Conservation (phyloP, 495 filamentous ascomycete species). For the Lasiosphaeris hirsuta region DNA sequence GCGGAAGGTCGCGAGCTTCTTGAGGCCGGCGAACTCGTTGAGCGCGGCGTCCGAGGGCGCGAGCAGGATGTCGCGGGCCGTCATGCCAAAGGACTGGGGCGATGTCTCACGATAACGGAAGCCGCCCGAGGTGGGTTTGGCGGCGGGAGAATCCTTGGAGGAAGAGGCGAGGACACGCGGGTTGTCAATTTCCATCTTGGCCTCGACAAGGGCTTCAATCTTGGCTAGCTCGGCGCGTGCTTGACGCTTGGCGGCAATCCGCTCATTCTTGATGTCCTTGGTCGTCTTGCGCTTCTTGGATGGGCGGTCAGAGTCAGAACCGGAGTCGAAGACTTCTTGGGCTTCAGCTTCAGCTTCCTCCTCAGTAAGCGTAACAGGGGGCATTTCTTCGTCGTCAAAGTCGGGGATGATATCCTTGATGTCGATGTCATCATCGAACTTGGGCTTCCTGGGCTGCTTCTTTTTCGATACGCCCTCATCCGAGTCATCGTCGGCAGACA, state of each 20-base stretch:
- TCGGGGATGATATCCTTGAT: constrained; percentile 89
- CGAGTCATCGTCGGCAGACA: constrained; percentile 44
- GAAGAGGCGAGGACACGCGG: constrained; percentile 47
- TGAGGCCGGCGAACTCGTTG: constrained; percentile 87
- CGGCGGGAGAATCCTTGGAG: constrained; percentile 5
- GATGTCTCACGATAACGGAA: constrained; percentile 96
- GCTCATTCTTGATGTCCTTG: constrained; percentile 62
- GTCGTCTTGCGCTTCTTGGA: constrained; percentile 59
- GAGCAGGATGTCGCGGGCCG: constrained; percentile 84
- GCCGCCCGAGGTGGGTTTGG: constrained; percentile 20
- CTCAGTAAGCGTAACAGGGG: constrained; percentile 49
- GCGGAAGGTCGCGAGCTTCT: constrained; percentile 88
- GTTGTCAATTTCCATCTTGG: constrained; percentile 69
- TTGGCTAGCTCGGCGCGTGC: constrained; percentile 74
- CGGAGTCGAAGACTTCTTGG: constrained; percentile 23
- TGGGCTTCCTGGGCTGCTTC: constrained; percentile 79
- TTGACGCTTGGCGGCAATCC: constrained; percentile 66
- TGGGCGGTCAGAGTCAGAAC: constrained; percentile 35
- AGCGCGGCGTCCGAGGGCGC: constrained; percentile 76
- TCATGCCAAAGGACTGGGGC: constrained; percentile 83
- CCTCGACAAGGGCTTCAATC: constrained; percentile 84
- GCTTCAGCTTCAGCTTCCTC: constrained; percentile 36
- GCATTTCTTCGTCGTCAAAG: constrained; percentile 62
- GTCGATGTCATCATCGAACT: constrained; percentile 95
- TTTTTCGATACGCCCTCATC: constrained; percentile 36